Evolutionary conservation across 306 rosid species (phyloP), one percentile per base, ranked within the genome.

Genomic region (Acmispon strigosus): DNA sequence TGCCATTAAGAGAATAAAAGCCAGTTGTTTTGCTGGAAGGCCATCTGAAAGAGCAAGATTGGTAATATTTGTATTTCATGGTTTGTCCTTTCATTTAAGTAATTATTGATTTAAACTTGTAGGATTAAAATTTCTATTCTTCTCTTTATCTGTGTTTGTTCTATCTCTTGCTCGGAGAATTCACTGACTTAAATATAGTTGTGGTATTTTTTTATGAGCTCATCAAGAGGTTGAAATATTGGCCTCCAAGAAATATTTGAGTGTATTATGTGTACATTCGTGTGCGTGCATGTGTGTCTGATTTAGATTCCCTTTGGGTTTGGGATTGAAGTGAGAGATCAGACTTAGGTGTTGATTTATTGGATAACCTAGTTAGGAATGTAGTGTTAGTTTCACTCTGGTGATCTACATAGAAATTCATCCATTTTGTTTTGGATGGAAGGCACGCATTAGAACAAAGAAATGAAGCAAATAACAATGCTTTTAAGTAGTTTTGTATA

Each of bases 21-120:
- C 97, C 53, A 95, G 99, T 79, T 95, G 99, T 82, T 95, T 95
- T 85, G 76, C 97, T 17, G 97, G 97, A 81, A 89, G 91, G 67
- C 99, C 99, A 8, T 89, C 90, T 0, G 99, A 95, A 88, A 89
- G 99, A 78, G 92, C 90, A 66, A 91, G 96, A 67, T 63, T 95
- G 99, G 99, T 95, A 95, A 57, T 56, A 29, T 76, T 71, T 14
- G 5, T 49, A 63, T 74, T 72, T 72, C 70, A 34, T 58, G 18
- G 58, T 67, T 81, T 72, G 68, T 70, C 72, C 47, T 65, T 61
- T 60, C 50, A 68, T 72, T 81, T 55, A 56, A 74, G 44, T 75
- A 37, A 47, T 44, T 69, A 13, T 48, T 45, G 37, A 16, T 80
- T 74, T 57, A 69, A 24, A 37, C 37, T 18, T 36, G 43, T 10